These are phyloP conservation scores for Aspergillus nomiae DNA, from an alignment of 2,329 filamentous ascomycete species.

Conservation along the genomic window DNA sequence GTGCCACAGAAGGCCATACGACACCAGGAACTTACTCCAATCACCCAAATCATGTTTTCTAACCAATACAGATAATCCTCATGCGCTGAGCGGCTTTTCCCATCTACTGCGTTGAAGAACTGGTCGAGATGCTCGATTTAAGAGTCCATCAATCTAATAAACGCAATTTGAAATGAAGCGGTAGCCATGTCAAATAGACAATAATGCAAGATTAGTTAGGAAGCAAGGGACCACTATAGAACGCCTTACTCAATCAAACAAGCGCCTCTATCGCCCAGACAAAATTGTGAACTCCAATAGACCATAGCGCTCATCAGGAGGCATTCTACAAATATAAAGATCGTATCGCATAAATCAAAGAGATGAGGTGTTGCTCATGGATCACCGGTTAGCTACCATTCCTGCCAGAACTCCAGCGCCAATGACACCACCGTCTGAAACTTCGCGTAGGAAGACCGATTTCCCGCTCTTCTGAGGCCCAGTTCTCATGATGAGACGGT, in stretches of 20 bases:
- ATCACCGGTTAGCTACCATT: conserved; percentile 39
- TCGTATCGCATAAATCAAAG: conserved; percentile 12
- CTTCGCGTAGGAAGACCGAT: conserved; percentile 54
- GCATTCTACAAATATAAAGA: conserved; percentile 2
- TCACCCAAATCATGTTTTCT: no score
- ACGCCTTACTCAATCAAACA: conserved; percentile 5
- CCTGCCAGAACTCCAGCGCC: conserved; percentile 58
- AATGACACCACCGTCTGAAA: conserved; percentile 57
- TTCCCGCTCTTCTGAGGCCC: conserved; percentile 50
- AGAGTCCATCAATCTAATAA: neutral
- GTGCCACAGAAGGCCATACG: neutral
- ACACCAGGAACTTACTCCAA: neutral
- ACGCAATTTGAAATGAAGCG: neutral
- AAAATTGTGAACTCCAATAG: conserved; percentile 9
- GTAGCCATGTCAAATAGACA: neutral
- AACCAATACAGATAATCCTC: neutral
- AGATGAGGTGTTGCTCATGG: neutral
- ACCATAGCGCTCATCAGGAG: conserved; percentile 1
- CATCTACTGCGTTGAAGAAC: neutral
- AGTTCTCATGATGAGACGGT: conserved; percentile 53
- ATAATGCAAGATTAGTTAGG: neutral
- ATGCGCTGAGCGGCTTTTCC: neutral
- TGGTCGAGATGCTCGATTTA: neutral
- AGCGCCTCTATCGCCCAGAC: conserved; percentile 10
- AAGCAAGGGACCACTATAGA: neutral